Evolutionary conservation across 2,329 filamentous ascomycete genomes (phyloP), one percentile per base, ranked within the genome.

Genomic region (Stromatinia cepivora): DNA sequence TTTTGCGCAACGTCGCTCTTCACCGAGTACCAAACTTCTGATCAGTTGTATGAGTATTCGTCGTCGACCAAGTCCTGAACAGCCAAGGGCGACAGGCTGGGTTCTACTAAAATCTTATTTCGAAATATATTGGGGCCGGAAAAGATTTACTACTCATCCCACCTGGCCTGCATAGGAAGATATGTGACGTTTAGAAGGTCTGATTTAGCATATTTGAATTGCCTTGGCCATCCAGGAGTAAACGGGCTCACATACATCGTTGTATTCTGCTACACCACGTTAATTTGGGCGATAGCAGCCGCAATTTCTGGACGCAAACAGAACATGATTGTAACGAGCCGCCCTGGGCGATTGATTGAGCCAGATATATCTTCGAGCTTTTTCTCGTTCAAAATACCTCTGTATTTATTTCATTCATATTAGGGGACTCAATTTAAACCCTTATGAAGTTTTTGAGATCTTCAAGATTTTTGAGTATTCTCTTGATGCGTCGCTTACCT

Each of bases 261-360:
- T 36, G 17, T 22, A 10, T 22, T 36, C 20, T 10, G 52, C 52
- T 54, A 34, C 15, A 54, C 52, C 15, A 28, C 17, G 28, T 54
- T 20, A 1, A 17, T 34, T 34, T 56, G 53, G 53, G 53, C 53
- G 53, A 56, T 36, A 34, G 25, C 53, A 56, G 53, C 31, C 15
- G 28, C 7, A 34, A 56, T 36, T 28, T 11, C 4, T 22, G 53
- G 53, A 56, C 9, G 15, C 53, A 56, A 56, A 36, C 15, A 56
- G 53, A 36, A 56, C 8, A 13, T 22, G 53, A 56, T 11, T 36
- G 8, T 36, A 56, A n/a, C 28, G 53, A 56, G 53, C 31, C 53
- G 53, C 53, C 53, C 53, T 56, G 53, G 53, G 53, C 53, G 31
- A 36, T n/a, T 56, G 53, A 31, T 34, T 28, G 31, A 56, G 28